Base-by-base conservation (phyloP, 2,329 filamentous ascomycete genomes). In the Coniochaeta ligniaria region DNA sequence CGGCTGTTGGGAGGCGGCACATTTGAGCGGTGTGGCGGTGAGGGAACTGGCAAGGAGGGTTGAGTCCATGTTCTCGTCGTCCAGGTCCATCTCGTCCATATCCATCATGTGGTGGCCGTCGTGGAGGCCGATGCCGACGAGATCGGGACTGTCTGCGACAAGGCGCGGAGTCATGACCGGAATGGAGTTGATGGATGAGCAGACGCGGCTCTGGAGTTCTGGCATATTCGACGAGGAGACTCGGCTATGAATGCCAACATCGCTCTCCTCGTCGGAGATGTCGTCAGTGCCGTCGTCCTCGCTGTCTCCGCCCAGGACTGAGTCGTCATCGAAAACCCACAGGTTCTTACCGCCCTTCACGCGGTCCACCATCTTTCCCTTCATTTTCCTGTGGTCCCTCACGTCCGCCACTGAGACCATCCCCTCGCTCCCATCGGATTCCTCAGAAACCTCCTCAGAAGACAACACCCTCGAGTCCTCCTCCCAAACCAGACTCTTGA, bases 401-500 rank as follows among this genome's bases (percentile, higher is more conserved):
- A 14, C 20, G 9, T 47, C 6, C 20, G 12, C 43, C 20, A 54
- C 59, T 6, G 57, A n/a, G 3, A 16, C 31, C 8, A 26, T 41
- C 6, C 50, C 59, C 16, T 54, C 55, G 1, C 31, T 17, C 17
- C 50, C 59, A 11, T 52, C 14, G 6, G 35, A 36, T n/a, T 36
- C 41, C 22, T 59, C 60, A n/a, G 35, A 36, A 36, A 36, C 35
- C n/a, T 56, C 60, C 9, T 59, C 57, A 9, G 33, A 26, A 26
- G 43, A 45, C 20, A 35, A 22, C 36, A 50, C 38, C 31, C 17
- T 59, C 22, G 47, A 58, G 3, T 64, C 63, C 22, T 45, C 22
- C 54, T 65, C 60, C 60, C 63, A 69, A 0, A 62, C 55, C 47
- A 68, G 60, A 16, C 61, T 58, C 28, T 60, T 54, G 20, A 66